Evolutionary conservation across 1,284 basidiomycete genomes (phyloP).

Genomic region (Pseudozyma sp.): DNA sequence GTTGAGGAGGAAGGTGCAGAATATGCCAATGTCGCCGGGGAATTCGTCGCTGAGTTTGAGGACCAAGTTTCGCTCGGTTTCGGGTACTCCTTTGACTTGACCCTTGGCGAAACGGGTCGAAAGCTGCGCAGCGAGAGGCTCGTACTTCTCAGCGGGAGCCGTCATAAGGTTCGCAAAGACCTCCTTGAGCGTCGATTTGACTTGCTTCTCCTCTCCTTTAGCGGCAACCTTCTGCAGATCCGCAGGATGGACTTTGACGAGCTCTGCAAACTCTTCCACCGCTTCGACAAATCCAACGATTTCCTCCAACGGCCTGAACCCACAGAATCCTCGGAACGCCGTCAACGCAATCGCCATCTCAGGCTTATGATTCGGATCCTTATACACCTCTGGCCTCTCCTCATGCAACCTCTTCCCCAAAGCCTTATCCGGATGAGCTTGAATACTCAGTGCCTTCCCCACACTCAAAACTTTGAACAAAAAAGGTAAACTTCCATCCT

Average conservation of each 20-base stretch:
- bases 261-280: slow-evolving; percentile 81
- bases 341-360: slow-evolving; percentile 98
- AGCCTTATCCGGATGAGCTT: slow-evolving; percentile 94
- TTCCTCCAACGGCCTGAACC: slow-evolving; percentile 82
- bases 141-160: slow-evolving; percentile 1
- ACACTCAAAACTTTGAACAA: slow-evolving; percentile 77
- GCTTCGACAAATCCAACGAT: slow-evolving; percentile 78
- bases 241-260: slow-evolving; percentile 28
- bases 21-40: slow-evolving; percentile 90
- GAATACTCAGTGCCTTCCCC: slow-evolving; percentile 92
- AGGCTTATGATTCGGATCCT: slow-evolving; percentile 95
- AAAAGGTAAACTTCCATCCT: slow-evolving; percentile 59
- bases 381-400: slow-evolving; percentile 85
- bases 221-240: slow-evolving; percentile 8
- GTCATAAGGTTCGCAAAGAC: slow-evolving; percentile 61
- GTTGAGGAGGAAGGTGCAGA: slow-evolving; percentile 93
- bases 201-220: slow-evolving; percentile 8
- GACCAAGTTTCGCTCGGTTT: slow-evolving; percentile 74
- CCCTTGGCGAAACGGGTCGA: slow-evolving; percentile 18
- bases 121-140: slow-evolving; percentile 22
- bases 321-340: slow-evolving; percentile 89
- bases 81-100: slow-evolving; percentile 1
- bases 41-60: slow-evolving; percentile 82
- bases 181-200: slow-evolving; percentile 33
- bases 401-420: slow-evolving; percentile 83